Percentiles rank a stretch among this genome's conserved stretches.
Conservation (phyloP, 768 basidiomycete genomes). For the Pulveroboletus sp. region DNA sequence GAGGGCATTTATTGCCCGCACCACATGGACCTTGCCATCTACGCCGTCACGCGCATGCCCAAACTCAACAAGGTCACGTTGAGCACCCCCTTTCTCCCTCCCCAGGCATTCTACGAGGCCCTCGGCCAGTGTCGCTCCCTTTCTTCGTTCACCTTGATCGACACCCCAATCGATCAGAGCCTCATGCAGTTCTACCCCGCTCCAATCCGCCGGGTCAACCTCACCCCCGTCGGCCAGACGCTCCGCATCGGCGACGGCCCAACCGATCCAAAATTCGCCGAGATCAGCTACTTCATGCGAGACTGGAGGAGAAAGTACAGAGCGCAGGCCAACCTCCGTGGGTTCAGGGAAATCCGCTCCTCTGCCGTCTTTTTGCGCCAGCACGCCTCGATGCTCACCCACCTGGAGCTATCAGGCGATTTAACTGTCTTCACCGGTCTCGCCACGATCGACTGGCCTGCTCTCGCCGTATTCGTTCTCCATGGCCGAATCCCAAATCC, state of each 20-base stretch:
- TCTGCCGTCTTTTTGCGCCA: conserved; percentile 28
- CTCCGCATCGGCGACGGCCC: conserved; percentile 33
- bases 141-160: conserved; percentile 25
- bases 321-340: conserved; percentile 27
- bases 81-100: conserved; percentile 31
- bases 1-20: conserved; percentile 29
- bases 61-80: conserved; percentile 27
- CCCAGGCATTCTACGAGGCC: conserved; percentile 26
- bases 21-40: conserved; percentile 22
- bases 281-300: conserved; percentile 32
- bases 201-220: conserved; percentile 22
- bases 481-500: conserved; percentile 28
- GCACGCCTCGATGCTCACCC: conserved; percentile 27
- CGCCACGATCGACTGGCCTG: conserved; percentile 30
- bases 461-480: conserved; percentile 26
- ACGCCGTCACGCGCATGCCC: conserved; percentile 28
- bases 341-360: conserved; percentile 27
- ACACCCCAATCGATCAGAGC: conserved; percentile 35
- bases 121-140: conserved; percentile 27
- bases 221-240: conserved; percentile 32
- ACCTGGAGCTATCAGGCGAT: conserved; percentile 31
- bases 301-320: conserved; percentile 35
- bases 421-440: conserved; percentile 25
- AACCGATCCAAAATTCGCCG: conserved; percentile 29
- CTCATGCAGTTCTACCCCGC: conserved; percentile 28